Evolutionary conservation across 768 basidiomycete genomes (phyloP), one percentile per base, ranked within the genome.

Genomic region (Clathrus columnatus): DNA sequence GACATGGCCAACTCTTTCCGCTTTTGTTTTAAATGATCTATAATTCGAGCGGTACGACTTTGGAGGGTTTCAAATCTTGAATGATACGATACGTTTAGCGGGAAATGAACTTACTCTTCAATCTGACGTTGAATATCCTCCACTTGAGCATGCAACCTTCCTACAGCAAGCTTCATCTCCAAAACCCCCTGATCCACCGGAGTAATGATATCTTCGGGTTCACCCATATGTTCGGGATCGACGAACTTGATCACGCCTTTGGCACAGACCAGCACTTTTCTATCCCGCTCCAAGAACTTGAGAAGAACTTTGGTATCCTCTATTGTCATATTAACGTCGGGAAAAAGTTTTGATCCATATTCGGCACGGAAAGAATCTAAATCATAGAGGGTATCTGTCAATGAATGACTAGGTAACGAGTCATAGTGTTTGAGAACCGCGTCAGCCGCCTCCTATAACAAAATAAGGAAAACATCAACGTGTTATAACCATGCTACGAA

Each of bases 181-280:
- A 97, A 70, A 16, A 94, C 81, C 8, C 94, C 89, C 42, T 69
- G 74, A 63, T 98, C 94, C 4, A 93, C 79, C n/a, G 81, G 76
- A 17, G 84, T 85, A 47, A 97, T 80, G 14, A 57, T 51, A 69
- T 73, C 17, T 67, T 68, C n/a, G 68, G 71, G 36, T 68, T 48
- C 41, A 18, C 55, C 72, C 0, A 72, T 59, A 5, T 67, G 64
- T 11, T 68, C 68, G 7, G 68, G 61, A 18, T 75, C 72, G 1
- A 86, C 63, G 60, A 96, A 87, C 68, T 96, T 95, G 65, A 95
- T 81, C n/a, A 86, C 73, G 60, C 84, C 82, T 58, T 79, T 76
- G 48, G 89, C 81, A 11, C 79, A 70, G 0, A 88, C 75, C 11
- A 95, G 59, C 0, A 77, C 74, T 16, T 70, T 72, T 62, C 75